Base-by-base conservation (phyloP, 441 rosid species). In the Bruguiera hainesii region DNA sequence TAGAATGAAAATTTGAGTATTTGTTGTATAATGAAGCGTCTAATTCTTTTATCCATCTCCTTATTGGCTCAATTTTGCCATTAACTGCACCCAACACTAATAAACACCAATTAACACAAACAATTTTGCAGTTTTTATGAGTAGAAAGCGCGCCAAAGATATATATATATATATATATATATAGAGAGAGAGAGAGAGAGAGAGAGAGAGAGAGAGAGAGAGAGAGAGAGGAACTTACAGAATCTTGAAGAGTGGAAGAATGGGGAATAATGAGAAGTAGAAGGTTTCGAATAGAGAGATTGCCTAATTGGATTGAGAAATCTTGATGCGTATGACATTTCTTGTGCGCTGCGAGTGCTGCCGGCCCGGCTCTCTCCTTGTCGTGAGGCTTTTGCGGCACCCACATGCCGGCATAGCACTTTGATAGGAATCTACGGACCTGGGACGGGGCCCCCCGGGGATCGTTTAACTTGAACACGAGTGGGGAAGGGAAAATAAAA, bases 241-340 rank as follows among this genome's bases (percentile, higher is more conserved):
- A 61, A 20, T 23, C 25, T 35, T 30, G 31, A 53, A 52, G 28
- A 8, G 18, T 9, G 15, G 49, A 33, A 37, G 19, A 31, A 58
- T 13, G 16, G 10, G 13, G 2, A 2, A 0, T 50, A 4, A 16
- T 16, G 0, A 73, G 74, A 26, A 15, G 64, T 42, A 55, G 66
- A 56, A 7, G n/a, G 28, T 3, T 33, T 28, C 48, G 26, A n/a
- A 16, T 65, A n/a, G n/a, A 75, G 53, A 10, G 75, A 60, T 5
- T 65, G 65, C 64, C 74, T 65, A 39, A 82, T 57, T 25, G 82
- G 72, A 62, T 61, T 72, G 33, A 80, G 72, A 68, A 76, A 31
- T 49, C 68, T 82, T 23, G 56, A 63, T 25, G 79, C 56, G 75
- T 39, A 52, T 26, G 79, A 76, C 84, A 80, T 71, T 70, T 64